Evolutionary conservation across 768 basidiomycete species (phyloP).

Genomic region (Phlebiopsis gigantea): DNA sequence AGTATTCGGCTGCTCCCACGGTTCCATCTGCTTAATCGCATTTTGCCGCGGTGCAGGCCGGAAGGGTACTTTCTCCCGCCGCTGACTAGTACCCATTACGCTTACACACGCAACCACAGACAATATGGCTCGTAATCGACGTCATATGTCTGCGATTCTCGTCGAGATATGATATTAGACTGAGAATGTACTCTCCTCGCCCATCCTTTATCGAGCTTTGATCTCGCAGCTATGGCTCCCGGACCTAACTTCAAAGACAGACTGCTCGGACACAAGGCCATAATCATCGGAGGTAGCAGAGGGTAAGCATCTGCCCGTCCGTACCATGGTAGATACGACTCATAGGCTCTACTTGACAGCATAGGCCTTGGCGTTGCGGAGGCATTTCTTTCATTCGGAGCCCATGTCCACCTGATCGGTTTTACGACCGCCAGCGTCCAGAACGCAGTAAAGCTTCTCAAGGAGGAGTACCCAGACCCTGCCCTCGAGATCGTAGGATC

Average conservation of each 20-base stretch:
- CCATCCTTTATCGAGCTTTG: background rate
- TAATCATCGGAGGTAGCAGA: background rate
- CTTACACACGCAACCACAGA: no score
- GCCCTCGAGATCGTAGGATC: background rate
- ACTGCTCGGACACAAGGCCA: background rate
- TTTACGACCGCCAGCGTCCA: background rate
- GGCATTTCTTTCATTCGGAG: background rate
- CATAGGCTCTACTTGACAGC: background rate
- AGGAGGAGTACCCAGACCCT: conserved; percentile 1
- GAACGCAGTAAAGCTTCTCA: background rate
- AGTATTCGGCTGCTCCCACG: no score
- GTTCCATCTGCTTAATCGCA: no score
- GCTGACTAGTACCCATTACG: no score
- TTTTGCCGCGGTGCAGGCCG: no score
- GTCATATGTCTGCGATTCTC: no score
- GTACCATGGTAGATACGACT: background rate
- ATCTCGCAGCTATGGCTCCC: background rate
- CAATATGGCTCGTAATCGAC: no score
- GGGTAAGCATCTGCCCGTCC: background rate
- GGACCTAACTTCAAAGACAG: background rate
- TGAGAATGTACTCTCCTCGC: no score
- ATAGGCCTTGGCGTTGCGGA: background rate
- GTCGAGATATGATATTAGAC: no score
- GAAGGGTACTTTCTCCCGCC: no score
- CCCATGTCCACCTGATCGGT: background rate